These are phyloP conservation scores for Trichoderma parareesei DNA, from an alignment of 495 filamentous ascomycete genomes.

Conservation along the genomic window DNA sequence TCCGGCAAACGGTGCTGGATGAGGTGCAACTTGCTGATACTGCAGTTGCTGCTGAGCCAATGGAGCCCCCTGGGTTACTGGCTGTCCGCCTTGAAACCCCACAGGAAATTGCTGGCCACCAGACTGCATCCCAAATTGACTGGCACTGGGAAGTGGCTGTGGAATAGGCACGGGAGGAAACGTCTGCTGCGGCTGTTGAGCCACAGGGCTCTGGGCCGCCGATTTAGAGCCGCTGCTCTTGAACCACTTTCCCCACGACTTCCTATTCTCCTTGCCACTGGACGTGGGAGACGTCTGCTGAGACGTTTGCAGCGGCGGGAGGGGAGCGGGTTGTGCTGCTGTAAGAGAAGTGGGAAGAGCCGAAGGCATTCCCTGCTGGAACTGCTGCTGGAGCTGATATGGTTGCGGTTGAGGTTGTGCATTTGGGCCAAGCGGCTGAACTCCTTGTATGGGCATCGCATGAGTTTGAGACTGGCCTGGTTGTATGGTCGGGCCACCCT, in stretches of 20 bases:
- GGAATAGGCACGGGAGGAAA: slow-evolving; percentile 1
- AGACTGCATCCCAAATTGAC: neutral
- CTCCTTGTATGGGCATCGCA: neutral
- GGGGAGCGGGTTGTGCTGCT: neutral
- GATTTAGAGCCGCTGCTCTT: slow-evolving; percentile 5
- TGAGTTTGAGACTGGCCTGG: neutral
- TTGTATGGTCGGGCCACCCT: neutral
- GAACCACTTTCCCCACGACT: slow-evolving; percentile 9
- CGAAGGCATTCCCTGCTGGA: neutral
- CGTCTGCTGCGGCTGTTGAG: neutral
- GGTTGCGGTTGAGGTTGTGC: neutral
- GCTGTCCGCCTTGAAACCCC: neutral
- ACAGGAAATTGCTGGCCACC: neutral
- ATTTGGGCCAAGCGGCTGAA: neutral
- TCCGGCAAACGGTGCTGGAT: neutral
- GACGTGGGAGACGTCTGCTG: neutral
- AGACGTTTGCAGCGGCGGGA: neutral
- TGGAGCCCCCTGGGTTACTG: neutral
- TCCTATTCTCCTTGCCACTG: slow-evolving; percentile 5
- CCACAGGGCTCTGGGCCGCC: neutral
- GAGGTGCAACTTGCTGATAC: neutral
- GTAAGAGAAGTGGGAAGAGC: neutral
- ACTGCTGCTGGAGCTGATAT: neutral
- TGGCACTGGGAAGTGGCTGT: neutral
- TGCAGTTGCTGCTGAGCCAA: neutral